Evolutionary conservation across 2,329 filamentous ascomycete species (phyloP), one percentile per base, ranked within the genome.

Genomic region (Chrysoporthe deuterocubensis): DNA sequence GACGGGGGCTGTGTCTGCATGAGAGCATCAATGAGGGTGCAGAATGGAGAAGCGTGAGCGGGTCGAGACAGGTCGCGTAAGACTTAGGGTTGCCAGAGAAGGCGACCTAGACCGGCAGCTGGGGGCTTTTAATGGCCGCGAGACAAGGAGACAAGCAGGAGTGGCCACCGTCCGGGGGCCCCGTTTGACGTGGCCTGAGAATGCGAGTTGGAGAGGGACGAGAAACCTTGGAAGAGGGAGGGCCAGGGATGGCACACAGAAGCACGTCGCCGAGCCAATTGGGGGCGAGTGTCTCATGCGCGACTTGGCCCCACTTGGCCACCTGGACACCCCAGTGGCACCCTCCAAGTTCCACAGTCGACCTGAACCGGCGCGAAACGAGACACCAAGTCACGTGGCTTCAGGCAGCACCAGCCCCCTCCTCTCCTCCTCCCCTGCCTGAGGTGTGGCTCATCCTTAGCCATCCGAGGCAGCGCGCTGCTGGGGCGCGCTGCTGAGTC

Each of bases 341-440:
- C 60, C 60, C 34, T 16, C 16, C 44, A 32, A 48, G 26, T 42
- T 26, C 5, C 34, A 37, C 37, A 42, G 37, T 13, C 9, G 44
- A n/a, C 43, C 18, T 32, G 14, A 40, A 26, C 46, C 60, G 46
- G 21, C 60, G 60, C 60, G 60, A 62, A 42, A 67, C 59, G 26
- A 50, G 56, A 69, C 67, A 65, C 67, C 63, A 69, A 67, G 48
- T 65, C 67, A 67, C 67, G 61, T 69, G 67, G 66, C 60, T 48
- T 13, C 16, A 64, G 67, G 64, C 67, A 69, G 59, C 64, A 66
- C 50, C 67, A 64, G 62, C 50, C 62, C 46, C 62, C 44, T 46
- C 6, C 42, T 42, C 64, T 60, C 18, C 21, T 16, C 48, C 64
- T 59, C 21, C 26, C 42, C 11, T 26, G 16, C 46, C 57, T 57